Base-by-base conservation (phyloP, 2,329 filamentous ascomycete genomes). In the Dactylellina haptotyla region DNA sequence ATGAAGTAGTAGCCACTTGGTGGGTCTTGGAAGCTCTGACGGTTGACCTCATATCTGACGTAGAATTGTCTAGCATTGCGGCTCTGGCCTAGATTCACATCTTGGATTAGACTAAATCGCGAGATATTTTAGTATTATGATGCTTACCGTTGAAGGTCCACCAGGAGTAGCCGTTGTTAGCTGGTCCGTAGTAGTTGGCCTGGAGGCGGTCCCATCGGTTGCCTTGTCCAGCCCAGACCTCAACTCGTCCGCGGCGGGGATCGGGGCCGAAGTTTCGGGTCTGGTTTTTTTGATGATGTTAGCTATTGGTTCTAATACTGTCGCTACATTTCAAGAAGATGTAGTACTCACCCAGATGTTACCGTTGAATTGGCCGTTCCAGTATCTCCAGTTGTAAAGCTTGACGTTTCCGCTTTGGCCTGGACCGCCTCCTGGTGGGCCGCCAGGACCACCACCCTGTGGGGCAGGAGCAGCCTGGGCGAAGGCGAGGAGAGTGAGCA, bases 351-450 rank as follows among this genome's bases (percentile, higher is more conserved):
- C 48, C 16, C 32, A 23, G 10, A 54, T 37, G 18, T 37, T 54
- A 2, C 50, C 50, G 8, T 6, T 37, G 6, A 54, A 37, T 39
- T 39, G 30, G 18, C 32, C 18, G 16, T 37, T 41, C 2, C n/a
- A 37, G 32, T 54, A 54, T 16, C 32, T 54, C 50, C 50, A 54
- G 14, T 54, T 30, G 50, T 54, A 54, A 9, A 54, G 28, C 4
- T n/a, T 14, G 9, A 54, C n/a, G 12, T 37, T n/a, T 14, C 3
- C 3, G 6, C 18, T 18, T 41, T 30, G 50, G 12, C 30, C 30
- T 26, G 16, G 30, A 10, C 30, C 16, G 5, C 16, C 16, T 45
- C 30, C 30, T 5, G 30, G 30, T 6, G 30, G 30, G 6, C 30
- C 30, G 30, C 6, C 30, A 6, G 30, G 30, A 34, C 6, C 30